Conservation (phyloP, 2,329 filamentous ascomycete genomes). For the Aspergillus tamarii region DNA sequence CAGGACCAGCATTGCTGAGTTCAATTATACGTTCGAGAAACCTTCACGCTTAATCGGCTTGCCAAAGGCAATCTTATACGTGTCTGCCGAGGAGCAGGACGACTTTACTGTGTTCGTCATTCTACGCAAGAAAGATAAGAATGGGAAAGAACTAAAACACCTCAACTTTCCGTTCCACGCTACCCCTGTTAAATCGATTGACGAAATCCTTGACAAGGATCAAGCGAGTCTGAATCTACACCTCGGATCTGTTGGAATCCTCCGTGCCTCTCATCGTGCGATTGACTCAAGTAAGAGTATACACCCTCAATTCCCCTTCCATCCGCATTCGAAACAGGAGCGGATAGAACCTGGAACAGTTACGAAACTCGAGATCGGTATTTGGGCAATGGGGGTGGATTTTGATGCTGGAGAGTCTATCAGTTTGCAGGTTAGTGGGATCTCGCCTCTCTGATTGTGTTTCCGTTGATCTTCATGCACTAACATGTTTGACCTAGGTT, state of each 20-base stretch:
- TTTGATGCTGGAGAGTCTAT: slow-evolving; percentile 48
- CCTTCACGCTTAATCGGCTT: slow-evolving; percentile 49
- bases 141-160: slow-evolving; percentile 48
- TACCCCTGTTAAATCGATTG: slow-evolving; percentile 33
- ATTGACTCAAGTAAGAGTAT: slow-evolving; percentile 39
- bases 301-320: slow-evolving; percentile 37
- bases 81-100: slow-evolving; percentile 47
- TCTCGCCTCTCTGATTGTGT: neutral
- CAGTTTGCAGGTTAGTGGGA: slow-evolving; percentile 24
- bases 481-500: slow-evolving; percentile 22
- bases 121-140: slow-evolving; percentile 48
- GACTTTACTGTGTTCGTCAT: slow-evolving; percentile 52
- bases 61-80: slow-evolving; percentile 52
- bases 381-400: slow-evolving; percentile 52
- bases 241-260: slow-evolving; percentile 47
- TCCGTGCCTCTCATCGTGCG: slow-evolving; percentile 50
- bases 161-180: slow-evolving; percentile 49
- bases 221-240: slow-evolving; percentile 46
- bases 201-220: slow-evolving; percentile 37
- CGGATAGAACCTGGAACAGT: slow-evolving; percentile 47
- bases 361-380: slow-evolving; percentile 52
- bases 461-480: neutral
- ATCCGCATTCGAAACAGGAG: slow-evolving; percentile 46
- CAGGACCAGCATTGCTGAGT: slow-evolving; percentile 29
- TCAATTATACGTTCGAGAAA: slow-evolving; percentile 46